Evolutionary conservation across 176 grass and related monocot species (phyloP).

Genomic region (Echinochloa phyllopogon): DNA sequence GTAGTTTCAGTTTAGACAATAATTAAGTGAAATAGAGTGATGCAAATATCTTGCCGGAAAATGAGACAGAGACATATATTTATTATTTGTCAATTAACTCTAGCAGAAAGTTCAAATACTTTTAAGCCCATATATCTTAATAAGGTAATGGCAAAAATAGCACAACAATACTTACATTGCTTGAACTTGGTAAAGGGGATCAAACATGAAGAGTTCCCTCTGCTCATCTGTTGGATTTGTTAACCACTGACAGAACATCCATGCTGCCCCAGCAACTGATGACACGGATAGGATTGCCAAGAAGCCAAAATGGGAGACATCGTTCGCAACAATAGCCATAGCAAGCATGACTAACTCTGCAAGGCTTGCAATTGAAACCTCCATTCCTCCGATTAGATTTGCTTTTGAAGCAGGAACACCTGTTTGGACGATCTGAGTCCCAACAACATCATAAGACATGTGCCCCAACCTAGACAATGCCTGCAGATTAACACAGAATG

Average conservation of each 20-base stretch:
- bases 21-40: background rate
- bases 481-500: constrained; percentile 51
- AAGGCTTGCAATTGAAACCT: constrained; percentile 94
- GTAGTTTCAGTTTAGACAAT: constrained; percentile 4
- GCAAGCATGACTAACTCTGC: constrained; percentile 94
- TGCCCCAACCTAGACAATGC: constrained; percentile 84
- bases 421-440: constrained; percentile 94
- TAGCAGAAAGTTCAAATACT: background rate
- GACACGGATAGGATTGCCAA: constrained; percentile 81
- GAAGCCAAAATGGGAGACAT: constrained; percentile 94
- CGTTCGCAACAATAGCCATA: constrained; percentile 87
- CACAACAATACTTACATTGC: constrained; percentile 38
- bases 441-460: constrained; percentile 97
- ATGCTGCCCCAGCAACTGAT: constrained; percentile 71
- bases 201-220: constrained; percentile 75
- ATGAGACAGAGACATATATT: background rate
- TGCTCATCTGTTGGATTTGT: constrained; percentile 91
- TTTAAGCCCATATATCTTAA: background rate
- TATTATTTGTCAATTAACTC: background rate
- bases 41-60: background rate
- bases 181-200: constrained; percentile 62
- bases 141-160: background rate
- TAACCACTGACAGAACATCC: constrained; percentile 89
- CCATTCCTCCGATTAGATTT: constrained; percentile 93
- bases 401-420: constrained; percentile 88